Evolutionary conservation across 2,329 filamentous ascomycete genomes (phyloP), one percentile per base, ranked within the genome.

Genomic region (Fusarium chuoi): DNA sequence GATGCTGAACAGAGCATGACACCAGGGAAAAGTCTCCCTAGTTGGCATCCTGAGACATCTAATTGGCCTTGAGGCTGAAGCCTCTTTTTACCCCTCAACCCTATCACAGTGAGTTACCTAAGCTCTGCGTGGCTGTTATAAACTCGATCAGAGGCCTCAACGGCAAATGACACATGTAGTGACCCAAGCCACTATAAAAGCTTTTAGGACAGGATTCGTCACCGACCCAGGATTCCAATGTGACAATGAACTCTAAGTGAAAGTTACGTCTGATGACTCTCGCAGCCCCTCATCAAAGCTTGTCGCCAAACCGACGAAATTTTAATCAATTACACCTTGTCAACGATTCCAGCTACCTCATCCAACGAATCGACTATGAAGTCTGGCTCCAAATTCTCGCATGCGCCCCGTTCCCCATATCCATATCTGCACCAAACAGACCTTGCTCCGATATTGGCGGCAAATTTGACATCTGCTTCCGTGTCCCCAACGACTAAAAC

Each of bases 341-440:
- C 33, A 22, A 62, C 10, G 22, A 68, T 24, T 24, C 15, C 12
- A 7, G n/a, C 36, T 10, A 68, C n/a, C 9, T 68, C 48, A 5
- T 24, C 17, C 7, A 68, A 17, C 3, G 30, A 60, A 38, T 44
- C 48, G n/a, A 68, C 36, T 4, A n/a, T 24, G 17, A 63, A 70
- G 4, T 41, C 17, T 9, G 54, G 49, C 22, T 18, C 5, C 22
- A 62, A 11, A 2, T 14, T 41, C 61, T 24, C 26, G 13, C 15
- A 68, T 60, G 30, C 44, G 18, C 33, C 55, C 68, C 17, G 12
- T 30, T 20, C 71, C 57, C 22, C 75, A 73, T 61, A 68, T 13
- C 64, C 56, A n/a, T 49, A 68, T 24, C 30, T 68, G 15, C 64
- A 68, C 48, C 48, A 68, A 18, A 68, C 42, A 35, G 64, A 68